Evolutionary conservation across 768 basidiomycete genomes (phyloP), one percentile per base, ranked within the genome.

Genomic region (Russula griseocarnosa): DNA sequence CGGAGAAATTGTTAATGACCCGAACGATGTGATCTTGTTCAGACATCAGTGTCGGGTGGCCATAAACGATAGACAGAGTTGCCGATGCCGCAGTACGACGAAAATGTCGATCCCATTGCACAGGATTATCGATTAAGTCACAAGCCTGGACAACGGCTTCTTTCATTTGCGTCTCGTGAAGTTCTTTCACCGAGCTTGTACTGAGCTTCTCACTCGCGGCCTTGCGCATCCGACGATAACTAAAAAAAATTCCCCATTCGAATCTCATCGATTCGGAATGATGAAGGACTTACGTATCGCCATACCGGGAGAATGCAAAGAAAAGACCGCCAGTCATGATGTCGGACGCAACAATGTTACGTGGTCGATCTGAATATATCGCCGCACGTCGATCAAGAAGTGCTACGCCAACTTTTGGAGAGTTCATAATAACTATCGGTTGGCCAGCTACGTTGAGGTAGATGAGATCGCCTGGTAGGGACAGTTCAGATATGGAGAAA

Each of bases 181-280:
- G 40, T 36, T 7, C 24, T 22, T 10, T 55, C 7, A 18, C 36
- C 5, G 36, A 36, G 10, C 36, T 34, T 24, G 24, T 26, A n/a
- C 14, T 38, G 2, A 55, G 24, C 7, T 36, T 24, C 13, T 38
- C 54, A 55, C 26, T 14, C 11, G 54, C 34, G 3, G 36, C 54
- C n/a, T 40, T 55, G 54, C 54, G 54, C 54, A 55, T 55, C 2
- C 54, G 36, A 36, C 54, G 54, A 22, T 14, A 55, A 26, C 54
- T 46, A 20, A 34, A 34, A 16, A 38, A 16, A 5, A 24, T 20
- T 11, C 24, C 13, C 13, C 36, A 36, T 38, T 14, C 5, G 6
- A 11, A 7, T 2, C 5, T 47, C 30, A 10, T 20, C 9, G 28
- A 14, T 4, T 52, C 18, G 7, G 13, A 32, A 20, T 5, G 16